These are phyloP conservation scores for Nannizziopsis barbatae DNA, from an alignment of 2,329 filamentous ascomycete genomes.

Conservation along the genomic window DNA sequence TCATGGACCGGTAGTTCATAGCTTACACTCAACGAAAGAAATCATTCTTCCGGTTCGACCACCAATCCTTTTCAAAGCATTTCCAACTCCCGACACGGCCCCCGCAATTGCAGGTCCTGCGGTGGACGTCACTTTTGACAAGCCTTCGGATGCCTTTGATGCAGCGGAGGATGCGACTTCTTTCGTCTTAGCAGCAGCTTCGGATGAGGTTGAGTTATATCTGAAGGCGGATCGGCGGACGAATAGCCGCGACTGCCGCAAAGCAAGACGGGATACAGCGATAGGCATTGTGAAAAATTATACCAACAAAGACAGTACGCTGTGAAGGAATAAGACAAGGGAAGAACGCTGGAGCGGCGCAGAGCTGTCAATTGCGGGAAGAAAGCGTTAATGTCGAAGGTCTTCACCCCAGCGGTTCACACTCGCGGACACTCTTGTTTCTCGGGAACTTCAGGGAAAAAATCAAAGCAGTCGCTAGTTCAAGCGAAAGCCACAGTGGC, in stretches of 20 bases:
- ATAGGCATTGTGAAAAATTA: constrained; percentile 32
- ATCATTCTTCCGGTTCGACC: constrained; percentile 72
- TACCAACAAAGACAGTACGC: constrained; percentile 7
- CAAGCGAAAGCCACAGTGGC: too few species aligned
- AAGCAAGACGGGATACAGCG: constrained; percentile 34
- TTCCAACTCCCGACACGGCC: constrained; percentile 56
- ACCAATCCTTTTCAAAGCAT: constrained; percentile 63
- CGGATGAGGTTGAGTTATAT: constrained; percentile 38
- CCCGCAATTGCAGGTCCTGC: constrained; percentile 66
- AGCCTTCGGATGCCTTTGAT: constrained; percentile 65
- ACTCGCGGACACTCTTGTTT: background rate
- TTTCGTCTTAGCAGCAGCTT: constrained; percentile 37
- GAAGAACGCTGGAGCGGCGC: constrained; percentile 23
- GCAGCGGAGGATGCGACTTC: constrained; percentile 33
- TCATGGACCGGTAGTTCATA: background rate
- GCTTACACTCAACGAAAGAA: constrained; percentile 74
- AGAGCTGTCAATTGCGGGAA: constrained; percentile 32
- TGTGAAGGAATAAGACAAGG: constrained; percentile 18
- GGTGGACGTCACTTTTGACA: constrained; percentile 68
- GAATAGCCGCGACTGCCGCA: constrained; percentile 40
- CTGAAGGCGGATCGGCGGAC: constrained; percentile 37
- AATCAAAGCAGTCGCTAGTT: background rate
- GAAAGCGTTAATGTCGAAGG: constrained; percentile 22
- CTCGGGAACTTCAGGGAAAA: constrained; percentile 34
- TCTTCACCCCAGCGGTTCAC: constrained; percentile 22